A percentile compares a stretch with the other conserved stretches of the same genome.
Conservation (phyloP, 768 basidiomycete species). For the Xerocomellus intermedius region DNA sequence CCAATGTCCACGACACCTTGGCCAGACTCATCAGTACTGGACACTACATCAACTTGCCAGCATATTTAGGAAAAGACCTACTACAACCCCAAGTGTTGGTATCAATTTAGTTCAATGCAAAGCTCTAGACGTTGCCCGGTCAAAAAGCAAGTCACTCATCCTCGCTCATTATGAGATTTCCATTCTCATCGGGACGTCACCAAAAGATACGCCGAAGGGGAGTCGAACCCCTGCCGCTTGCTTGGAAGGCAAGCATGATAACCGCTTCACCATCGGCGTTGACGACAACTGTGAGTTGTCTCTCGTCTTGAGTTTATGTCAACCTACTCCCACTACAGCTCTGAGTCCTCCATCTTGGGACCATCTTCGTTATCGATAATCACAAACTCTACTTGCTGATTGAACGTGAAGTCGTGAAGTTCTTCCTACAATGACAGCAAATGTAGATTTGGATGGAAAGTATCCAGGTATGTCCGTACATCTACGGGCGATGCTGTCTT, state of each 20-base stretch:
- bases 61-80: background rate
- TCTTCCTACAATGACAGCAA: conserved; percentile 4
- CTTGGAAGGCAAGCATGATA: conserved; percentile 92
- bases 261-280: conserved; percentile 84
- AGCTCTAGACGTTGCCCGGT: background rate
- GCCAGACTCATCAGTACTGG: too few species aligned
- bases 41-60: background rate
- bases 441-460: conserved; percentile 10
- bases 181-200: background rate
- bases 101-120: background rate
- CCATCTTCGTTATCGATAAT: background rate
- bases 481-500: background rate
- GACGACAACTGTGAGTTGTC: too few species aligned
- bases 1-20: background rate
- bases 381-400: background rate
- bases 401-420: background rate
- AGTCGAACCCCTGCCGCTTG: conserved; percentile 77
- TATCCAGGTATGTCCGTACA: conserved; percentile 21
- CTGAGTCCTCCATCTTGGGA: too few species aligned
- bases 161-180: background rate
- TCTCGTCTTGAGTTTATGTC: background rate
- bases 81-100: background rate
- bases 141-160: too few species aligned
- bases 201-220: conserved; percentile 51
- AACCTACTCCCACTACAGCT: too few species aligned